phyloP scores from a whole-genome alignment of 1,139 yeast genomes.

The Saccharomyces hybrid region DNA sequence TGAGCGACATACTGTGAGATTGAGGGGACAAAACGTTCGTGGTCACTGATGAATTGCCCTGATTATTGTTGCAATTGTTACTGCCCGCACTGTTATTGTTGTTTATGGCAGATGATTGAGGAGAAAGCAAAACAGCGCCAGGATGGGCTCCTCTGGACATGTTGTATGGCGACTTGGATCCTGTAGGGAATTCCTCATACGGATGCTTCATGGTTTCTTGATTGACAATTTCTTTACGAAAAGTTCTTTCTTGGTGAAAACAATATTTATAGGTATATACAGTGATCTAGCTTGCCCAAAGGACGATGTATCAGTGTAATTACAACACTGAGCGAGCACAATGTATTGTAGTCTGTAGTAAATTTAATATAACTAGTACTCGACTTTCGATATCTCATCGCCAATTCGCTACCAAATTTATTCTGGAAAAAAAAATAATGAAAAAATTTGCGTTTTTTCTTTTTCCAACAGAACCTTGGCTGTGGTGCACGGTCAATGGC shows the following conservation, averaged over 20 bases:
- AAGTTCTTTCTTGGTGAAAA: background rate
- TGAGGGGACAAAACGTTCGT: conserved; percentile 9
- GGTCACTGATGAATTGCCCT: conserved; percentile 10
- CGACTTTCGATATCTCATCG: background rate
- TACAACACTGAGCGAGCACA: background rate
- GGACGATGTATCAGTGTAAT: background rate
- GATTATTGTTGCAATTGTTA: conserved; percentile 9
- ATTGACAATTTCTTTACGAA: background rate
- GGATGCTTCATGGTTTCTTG: background rate
- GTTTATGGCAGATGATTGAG: conserved; percentile 25
- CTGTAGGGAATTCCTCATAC: conserved; percentile 4
- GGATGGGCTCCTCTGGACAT: conserved; percentile 30
- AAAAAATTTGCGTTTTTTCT: conserved; percentile 5
- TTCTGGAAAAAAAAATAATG: background rate
- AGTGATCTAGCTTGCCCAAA: background rate
- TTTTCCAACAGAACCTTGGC: background rate
- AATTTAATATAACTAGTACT: background rate
- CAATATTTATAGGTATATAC: background rate
- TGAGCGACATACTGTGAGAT: conserved; percentile 17
- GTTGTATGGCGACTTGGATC: conserved; percentile 1
- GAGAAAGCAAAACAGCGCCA: conserved; percentile 33
- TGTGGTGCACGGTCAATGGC: background rate
- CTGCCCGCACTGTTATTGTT: conserved; percentile 1
- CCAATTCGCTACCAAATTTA: background rate
- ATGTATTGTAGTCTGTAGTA: background rate